Conservation (phyloP, 108 stramenopile species). For the Cyclotella sp. region DNA sequence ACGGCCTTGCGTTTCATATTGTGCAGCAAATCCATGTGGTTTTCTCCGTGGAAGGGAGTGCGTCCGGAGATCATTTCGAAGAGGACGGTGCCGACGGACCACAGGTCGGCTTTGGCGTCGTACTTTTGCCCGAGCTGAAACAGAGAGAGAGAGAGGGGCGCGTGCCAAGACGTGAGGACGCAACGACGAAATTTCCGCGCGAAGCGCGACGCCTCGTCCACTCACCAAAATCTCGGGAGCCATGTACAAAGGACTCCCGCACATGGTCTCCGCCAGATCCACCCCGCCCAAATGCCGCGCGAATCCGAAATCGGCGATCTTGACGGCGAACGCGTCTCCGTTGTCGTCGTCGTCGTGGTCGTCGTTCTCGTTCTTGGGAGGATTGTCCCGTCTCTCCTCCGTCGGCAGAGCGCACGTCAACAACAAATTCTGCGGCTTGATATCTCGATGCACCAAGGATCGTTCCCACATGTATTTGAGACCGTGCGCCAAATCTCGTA, state of each 20-base stretch:
- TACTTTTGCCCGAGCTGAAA: slow-evolving; percentile 72
- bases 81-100: slow-evolving; percentile 96
- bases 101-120: slow-evolving; percentile 97
- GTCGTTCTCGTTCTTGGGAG: slow-evolving; percentile 52
- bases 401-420: slow-evolving; percentile 82
- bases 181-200: no score
- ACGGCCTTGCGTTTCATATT: slow-evolving; percentile 90
- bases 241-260: slow-evolving; percentile 98
- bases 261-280: slow-evolving; percentile 96
- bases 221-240: slow-evolving; percentile 92
- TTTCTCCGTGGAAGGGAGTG: slow-evolving; percentile 91
- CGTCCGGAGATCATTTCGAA: slow-evolving; percentile 96
- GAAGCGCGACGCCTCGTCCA: no score
- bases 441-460: slow-evolving; percentile 92
- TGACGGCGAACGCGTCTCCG: slow-evolving; percentile 64
- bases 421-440: slow-evolving; percentile 97
- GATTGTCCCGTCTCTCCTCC: slow-evolving; percentile 66
- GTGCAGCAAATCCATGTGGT: slow-evolving; percentile 88
- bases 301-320: slow-evolving; percentile 99
- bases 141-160: neutral
- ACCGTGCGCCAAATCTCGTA: slow-evolving; percentile 91
- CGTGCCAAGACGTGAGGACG: neutral
- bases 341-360: slow-evolving; percentile 36
- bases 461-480: slow-evolving; percentile 89
- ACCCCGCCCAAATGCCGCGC: slow-evolving; percentile 91